Conservation (phyloP, 1,139 yeast species). For the Saccharomycopsis hybrid region DNA sequence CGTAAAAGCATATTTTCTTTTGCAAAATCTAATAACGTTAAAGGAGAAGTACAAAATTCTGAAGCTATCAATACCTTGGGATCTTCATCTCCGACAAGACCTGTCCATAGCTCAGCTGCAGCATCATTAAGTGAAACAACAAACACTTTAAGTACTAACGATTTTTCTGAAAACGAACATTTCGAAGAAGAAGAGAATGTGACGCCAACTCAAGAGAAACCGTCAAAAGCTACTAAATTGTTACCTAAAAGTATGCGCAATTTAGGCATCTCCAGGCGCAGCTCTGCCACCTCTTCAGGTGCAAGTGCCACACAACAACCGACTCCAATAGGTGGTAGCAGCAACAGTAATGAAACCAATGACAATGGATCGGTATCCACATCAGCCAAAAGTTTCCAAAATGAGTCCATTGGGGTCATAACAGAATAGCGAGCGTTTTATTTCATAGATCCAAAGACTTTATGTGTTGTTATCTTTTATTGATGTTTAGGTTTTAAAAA, state of each 20-base stretch:
- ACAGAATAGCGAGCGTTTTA: too few relatives aligned
- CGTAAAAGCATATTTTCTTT: conserved; percentile 18
- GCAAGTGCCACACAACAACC: not conserved
- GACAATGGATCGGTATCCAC: not conserved
- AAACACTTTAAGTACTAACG: not conserved
- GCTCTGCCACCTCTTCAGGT: not conserved
- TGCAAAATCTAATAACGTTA: conserved; percentile 8
- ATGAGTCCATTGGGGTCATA: not conserved
- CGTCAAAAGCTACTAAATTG: conserved; percentile 16
- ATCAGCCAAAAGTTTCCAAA: not conserved
- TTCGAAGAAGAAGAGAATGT: not conserved
- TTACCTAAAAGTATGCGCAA: conserved; percentile 21
- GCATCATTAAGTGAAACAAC: not conserved
- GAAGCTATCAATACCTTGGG: not conserved
- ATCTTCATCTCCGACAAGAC: not conserved
- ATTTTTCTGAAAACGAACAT: not conserved
- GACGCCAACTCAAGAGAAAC: not conserved
- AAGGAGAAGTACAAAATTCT: not conserved
- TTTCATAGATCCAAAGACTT: too few relatives aligned
- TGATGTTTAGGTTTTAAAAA: too few relatives aligned
- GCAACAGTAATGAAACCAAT: not conserved
- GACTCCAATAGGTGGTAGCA: not conserved
- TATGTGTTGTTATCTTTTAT: too few relatives aligned
- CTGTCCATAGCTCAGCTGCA: not conserved
- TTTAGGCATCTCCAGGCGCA: conserved; percentile 17